A percentile compares a stretch with the other conserved stretches of the same genome.
These are phyloP conservation scores for Fusarium stilboides DNA, from an alignment of 2,329 filamentous ascomycete species.

Conservation along the genomic window DNA sequence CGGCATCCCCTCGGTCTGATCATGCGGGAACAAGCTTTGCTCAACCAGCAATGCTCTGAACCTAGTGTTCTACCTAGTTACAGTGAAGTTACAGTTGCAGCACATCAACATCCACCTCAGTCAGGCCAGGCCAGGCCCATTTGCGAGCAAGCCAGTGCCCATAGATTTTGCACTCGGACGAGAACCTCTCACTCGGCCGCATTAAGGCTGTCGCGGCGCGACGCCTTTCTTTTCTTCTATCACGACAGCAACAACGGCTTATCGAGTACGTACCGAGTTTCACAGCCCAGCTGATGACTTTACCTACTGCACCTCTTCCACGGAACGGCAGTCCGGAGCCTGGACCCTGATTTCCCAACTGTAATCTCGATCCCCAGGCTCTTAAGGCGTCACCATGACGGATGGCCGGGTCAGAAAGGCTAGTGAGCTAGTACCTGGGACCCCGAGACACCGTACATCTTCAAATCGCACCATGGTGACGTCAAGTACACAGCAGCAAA, in stretches of 20 bases:
- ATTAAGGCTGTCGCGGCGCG: slow-evolving; percentile 28
- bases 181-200: slow-evolving; percentile 19
- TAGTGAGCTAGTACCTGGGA: slow-evolving; percentile 28
- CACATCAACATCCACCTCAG: background rate
- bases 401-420: slow-evolving; percentile 35
- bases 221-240: background rate
- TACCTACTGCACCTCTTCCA: slow-evolving; percentile 28
- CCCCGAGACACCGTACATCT: slow-evolving; percentile 41
- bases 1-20: slow-evolving; percentile 11
- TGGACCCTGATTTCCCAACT: slow-evolving; percentile 52
- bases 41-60: slow-evolving; percentile 2
- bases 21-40: background rate
- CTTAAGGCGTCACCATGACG: slow-evolving; percentile 48
- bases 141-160: background rate
- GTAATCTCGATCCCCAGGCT: slow-evolving; percentile 52
- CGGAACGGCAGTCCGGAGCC: slow-evolving; percentile 42
- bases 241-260: slow-evolving; percentile 7
- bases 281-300: slow-evolving; percentile 15
- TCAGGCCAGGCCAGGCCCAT: background rate
- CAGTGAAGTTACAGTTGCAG: background rate
- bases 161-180: slow-evolving; percentile 5
- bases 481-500: slow-evolving; percentile 41
- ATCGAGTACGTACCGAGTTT: background rate
- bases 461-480: slow-evolving; percentile 50
- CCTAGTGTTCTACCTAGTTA: background rate